Conservation (phyloP, 2,329 filamentous ascomycete genomes). For the Talaromyces sp. region DNA sequence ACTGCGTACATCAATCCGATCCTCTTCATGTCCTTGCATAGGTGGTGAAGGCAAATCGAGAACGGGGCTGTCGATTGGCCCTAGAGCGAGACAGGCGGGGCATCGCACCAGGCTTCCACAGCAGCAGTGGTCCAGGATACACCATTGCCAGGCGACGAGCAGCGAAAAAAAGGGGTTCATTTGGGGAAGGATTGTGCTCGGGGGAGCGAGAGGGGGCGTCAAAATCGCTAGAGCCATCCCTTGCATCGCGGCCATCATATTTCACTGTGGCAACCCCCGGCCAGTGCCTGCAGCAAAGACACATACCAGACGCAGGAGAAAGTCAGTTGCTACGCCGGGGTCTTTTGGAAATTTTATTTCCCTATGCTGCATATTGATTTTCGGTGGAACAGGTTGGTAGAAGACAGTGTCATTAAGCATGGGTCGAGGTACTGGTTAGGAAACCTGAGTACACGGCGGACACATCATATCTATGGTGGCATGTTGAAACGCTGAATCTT, state of each 20-base stretch:
- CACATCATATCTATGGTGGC: not conserved
- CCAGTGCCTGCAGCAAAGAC: not conserved
- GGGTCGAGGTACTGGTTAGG: not conserved
- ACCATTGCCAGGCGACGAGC: not conserved
- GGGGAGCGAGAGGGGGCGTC: conserved; percentile 19
- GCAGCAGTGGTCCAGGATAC: not conserved
- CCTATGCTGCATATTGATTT: not conserved
- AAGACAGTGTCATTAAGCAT: not conserved
- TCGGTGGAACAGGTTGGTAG: not conserved
- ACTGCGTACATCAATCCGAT: conserved; percentile 13
- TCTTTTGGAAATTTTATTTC: not conserved
- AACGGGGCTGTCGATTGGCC: conserved; percentile 7
- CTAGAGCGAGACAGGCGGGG: conserved; percentile 4
- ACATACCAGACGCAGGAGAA: conserved; percentile 5
- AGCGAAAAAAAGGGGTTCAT: conserved; percentile 6
- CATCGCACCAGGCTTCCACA: not conserved
- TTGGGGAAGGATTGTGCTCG: conserved; percentile 5
- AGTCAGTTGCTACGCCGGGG: not conserved
- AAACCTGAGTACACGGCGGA: not conserved
- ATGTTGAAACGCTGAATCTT: not conserved
- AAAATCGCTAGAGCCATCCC: conserved; percentile 23
- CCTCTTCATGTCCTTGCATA: conserved; percentile 34
- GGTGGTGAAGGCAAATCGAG: conserved; percentile 19
- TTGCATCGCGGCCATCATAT: conserved; percentile 23
- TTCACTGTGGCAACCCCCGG: conserved; percentile 16